Evolutionary conservation across 768 basidiomycete genomes (phyloP).

Genomic region (Lactarius trivialis): DNA sequence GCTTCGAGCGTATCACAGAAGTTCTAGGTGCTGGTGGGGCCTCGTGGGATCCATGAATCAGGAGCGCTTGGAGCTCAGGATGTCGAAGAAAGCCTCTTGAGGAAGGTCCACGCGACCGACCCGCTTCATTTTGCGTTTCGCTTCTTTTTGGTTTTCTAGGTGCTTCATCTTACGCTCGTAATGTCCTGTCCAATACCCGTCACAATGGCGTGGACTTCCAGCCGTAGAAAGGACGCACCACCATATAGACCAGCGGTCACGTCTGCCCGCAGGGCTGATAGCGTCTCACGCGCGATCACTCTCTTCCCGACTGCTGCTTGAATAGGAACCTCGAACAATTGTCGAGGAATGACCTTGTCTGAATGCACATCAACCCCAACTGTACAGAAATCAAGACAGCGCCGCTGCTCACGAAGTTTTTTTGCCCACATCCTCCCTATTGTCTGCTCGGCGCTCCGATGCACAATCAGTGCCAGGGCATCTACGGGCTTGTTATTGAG

Average conservation of each 20-base stretch:
- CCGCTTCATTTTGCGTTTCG: slow-evolving; percentile 83
- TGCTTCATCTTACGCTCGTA: slow-evolving; percentile 91
- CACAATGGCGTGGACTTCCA: background rate
- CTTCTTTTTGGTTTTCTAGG: slow-evolving; percentile 86
- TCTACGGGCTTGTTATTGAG: slow-evolving; percentile 88
- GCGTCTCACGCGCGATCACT: slow-evolving; percentile 82
- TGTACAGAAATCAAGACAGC: background rate
- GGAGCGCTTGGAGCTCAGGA: slow-evolving; percentile 56
- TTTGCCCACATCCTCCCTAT: slow-evolving; percentile 84
- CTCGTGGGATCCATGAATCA: slow-evolving; percentile 7
- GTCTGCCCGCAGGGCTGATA: slow-evolving; percentile 81
- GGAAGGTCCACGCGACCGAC: slow-evolving; percentile 86
- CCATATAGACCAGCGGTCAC: slow-evolving; percentile 94
- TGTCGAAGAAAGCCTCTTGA: slow-evolving; percentile 92
- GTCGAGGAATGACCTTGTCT: slow-evolving; percentile 91
- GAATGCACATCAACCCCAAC: background rate
- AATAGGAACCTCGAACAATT: slow-evolving; percentile 91
- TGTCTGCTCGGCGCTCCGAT: slow-evolving; percentile 66
- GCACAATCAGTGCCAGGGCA: slow-evolving; percentile 87
- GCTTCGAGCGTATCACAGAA: background rate
- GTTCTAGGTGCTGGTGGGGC: background rate
- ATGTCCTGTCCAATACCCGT: slow-evolving; percentile 45
- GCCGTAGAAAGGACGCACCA: slow-evolving; percentile 37
- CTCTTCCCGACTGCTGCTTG: slow-evolving; percentile 87
- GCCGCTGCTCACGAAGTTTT: slow-evolving; percentile 66